Conservation (phyloP, 2,329 filamentous ascomycete species). For the Colletotrichum magnum region DNA sequence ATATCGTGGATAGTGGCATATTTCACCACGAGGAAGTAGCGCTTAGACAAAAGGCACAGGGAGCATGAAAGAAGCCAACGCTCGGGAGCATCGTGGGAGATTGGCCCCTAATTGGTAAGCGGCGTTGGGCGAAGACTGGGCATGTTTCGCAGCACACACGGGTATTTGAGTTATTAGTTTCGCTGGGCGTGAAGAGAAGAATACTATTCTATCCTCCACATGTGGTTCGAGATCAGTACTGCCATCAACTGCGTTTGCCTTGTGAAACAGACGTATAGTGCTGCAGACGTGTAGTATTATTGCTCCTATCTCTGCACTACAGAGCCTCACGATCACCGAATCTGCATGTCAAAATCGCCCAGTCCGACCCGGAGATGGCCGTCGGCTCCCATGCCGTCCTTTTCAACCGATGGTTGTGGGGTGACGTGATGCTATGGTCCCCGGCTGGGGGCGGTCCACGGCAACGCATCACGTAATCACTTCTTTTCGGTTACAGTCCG, state of each 20-base stretch:
- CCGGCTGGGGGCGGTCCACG: neutral
- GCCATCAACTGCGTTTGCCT: too few species aligned
- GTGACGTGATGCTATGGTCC: conserved; percentile 8
- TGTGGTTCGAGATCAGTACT: neutral
- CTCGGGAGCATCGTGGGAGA: neutral
- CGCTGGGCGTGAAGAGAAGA: neutral
- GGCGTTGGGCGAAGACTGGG: conserved; percentile 18
- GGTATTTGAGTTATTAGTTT: neutral
- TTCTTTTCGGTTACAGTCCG: neutral
- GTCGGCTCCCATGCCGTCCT: neutral
- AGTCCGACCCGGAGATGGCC: conserved; percentile 14
- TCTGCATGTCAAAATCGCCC: neutral
- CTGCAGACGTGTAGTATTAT: too few species aligned
- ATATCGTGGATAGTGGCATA: neutral
- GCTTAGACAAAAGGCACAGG: conserved; percentile 2
- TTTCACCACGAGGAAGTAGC: neutral
- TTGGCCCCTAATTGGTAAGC: neutral
- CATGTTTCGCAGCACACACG: conserved; percentile 10
- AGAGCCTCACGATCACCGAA: neutral
- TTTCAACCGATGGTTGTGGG: conserved; percentile 18
- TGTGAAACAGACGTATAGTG: too few species aligned
- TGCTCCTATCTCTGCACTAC: too few species aligned
- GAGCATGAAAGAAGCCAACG: neutral
- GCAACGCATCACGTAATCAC: neutral
- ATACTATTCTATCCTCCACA: neutral